Evolutionary conservation across 768 basidiomycete genomes (phyloP), one percentile per base, ranked within the genome.

Genomic region (Symmetrospora coprosmae): DNA sequence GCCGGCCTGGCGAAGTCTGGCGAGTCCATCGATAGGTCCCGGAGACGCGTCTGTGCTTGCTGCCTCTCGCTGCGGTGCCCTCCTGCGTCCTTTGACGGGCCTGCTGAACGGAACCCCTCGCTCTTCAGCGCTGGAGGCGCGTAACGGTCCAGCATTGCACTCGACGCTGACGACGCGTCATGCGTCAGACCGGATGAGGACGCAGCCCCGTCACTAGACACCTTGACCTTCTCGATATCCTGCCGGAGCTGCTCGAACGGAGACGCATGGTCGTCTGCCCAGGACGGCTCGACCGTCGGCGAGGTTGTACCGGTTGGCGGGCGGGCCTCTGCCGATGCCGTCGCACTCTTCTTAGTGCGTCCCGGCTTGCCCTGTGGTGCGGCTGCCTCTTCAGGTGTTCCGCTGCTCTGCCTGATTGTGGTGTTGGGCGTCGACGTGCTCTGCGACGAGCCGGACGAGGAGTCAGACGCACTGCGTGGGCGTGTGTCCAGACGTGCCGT

Each of bases 1-100:
- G 66, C 62, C 11, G 66, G 67, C 17, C 61, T 49, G 27, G 61
- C 61, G 7, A 68, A 40, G 46, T 66, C 67, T 9, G 67, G 67
- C 46, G 67, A 68, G 47, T 68, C 67, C 40, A 66, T 58, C 8
- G 66, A 63, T 0, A 66, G 34, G 27, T 58, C 55, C 2, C 55
- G 55, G 21, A 58, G 27, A 30, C 55, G 14, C 7, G 55, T 58
- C n/a, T 43, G 41, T 27, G 52, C 40, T 11, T 39, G 46, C 23
- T 30, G 40, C 30, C 43, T 34, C 27, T 55, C 23, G n/a, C 46
- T 25, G n/a, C 40, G 6, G 40, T 43, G 40, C 40, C 5, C 1
- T 27, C 50, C 46, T 31, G 35, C 55, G 14, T 47, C 50, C 63
- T 59, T 53, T 0, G 53, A 52, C 31, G 63, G 59, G 5, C 50